These are phyloP conservation scores for Alternaria rosae DNA, from an alignment of 2,329 filamentous ascomycete genomes.

Conservation along the genomic window DNA sequence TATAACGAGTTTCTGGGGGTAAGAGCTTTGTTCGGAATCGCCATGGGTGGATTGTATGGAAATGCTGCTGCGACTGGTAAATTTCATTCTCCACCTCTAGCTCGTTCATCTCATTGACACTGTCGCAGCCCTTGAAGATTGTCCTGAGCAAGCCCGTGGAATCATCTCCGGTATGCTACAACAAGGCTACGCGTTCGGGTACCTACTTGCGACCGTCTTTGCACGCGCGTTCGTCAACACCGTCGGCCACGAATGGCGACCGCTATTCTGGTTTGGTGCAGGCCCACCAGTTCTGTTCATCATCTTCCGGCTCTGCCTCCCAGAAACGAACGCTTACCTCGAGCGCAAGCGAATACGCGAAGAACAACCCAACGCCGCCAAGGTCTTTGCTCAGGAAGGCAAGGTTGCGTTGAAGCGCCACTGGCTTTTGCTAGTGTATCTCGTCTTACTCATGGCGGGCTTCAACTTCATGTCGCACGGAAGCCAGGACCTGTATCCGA, in stretches of 20 bases:
- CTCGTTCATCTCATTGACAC: neutral
- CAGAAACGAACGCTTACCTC: constrained; percentile 78
- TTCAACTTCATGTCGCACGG: constrained; percentile 94
- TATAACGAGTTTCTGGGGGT: constrained; percentile 67
- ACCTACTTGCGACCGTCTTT: constrained; percentile 67
- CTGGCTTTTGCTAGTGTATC: constrained; percentile 80
- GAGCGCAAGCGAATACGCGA: constrained; percentile 71
- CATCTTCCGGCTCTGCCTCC: constrained; percentile 75
- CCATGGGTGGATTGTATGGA: constrained; percentile 70
- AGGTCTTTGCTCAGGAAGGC: constrained; percentile 77
- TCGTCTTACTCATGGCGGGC: constrained; percentile 86
- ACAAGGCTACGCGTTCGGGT: constrained; percentile 70
- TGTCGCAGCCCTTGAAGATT: constrained; percentile 64
- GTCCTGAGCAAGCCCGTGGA: constrained; percentile 64
- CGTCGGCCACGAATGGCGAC: constrained; percentile 80
- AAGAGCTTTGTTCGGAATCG: constrained; percentile 67
- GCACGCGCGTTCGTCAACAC: constrained; percentile 73
- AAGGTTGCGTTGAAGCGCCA: constrained; percentile 79
- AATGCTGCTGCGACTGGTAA: constrained; percentile 65
- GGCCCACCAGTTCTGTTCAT: constrained; percentile 83
- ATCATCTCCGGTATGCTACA: constrained; percentile 69
- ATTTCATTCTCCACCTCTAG: neutral
- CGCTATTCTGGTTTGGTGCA: constrained; percentile 89
- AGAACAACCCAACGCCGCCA: constrained; percentile 64
- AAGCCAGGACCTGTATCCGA: constrained; percentile 70